Evolutionary conservation across 2,329 filamentous ascomycete genomes (phyloP), one percentile per base, ranked within the genome.

Genomic region (Colletotrichum lentis): DNA sequence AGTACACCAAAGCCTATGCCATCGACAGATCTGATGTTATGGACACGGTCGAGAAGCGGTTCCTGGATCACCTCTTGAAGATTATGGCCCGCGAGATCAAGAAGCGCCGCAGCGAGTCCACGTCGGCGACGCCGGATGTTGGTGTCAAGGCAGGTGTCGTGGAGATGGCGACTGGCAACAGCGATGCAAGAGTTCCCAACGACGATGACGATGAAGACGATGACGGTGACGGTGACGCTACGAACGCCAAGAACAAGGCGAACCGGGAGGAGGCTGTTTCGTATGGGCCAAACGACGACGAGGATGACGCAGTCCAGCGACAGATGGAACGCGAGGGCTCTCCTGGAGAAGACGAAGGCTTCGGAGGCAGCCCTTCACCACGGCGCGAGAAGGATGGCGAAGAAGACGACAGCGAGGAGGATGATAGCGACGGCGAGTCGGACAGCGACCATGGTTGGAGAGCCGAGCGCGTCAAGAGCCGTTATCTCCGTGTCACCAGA

Each of bases 211-310:
- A 89, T 53, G 90, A 91, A 47, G 91, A 92, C 66, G 87, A 90
- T n/a, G 90, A 89, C 35, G 93, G 89, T 52, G 94, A 96, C 62
- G 90, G 89, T 64, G 92, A 96, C 75, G 93, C 87, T 57, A 94
- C 89, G 4, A 88, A 86, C 70, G 88, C 88, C 73, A 96, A 93
- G 80, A 86, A 89, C 74, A 88, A 86, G 73, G 88, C 89, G 53
- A 96, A 97, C 77, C 90, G 92, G 47, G 84, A 86, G 60, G 92
- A 97, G 78, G 92, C 91, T 37, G 90, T 95, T 2, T 96, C 93
- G 16, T 98, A 97, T 73, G 95, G 93, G 46, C 92, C 90, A 41
- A 96, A 97, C 54, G 96, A 98, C 75, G 94, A 97, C 5, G 95
- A 95, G 4, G 96, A 98, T 75, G 87, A 93, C 72, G 89, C 86